phyloP scores from a whole-genome alignment of 768 basidiomycete genomes.

The Boletus sp. region DNA sequence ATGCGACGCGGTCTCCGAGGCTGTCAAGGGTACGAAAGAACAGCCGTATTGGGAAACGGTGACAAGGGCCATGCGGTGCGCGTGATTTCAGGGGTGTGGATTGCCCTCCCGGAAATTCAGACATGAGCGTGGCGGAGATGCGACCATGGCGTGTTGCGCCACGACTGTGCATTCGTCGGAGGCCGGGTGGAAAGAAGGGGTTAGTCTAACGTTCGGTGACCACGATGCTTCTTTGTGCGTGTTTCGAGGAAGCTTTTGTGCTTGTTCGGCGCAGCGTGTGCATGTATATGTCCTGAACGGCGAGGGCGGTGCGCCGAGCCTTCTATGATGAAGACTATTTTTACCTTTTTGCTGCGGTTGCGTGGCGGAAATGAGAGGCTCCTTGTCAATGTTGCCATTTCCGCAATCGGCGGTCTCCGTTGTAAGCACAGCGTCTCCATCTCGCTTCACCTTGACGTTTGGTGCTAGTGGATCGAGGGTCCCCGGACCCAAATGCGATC shows the following conservation, averaged over 20 bases:
- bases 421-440: constrained; percentile 4
- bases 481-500: not conserved
- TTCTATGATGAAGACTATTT: not conserved
- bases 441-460: not conserved
- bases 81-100: constrained; percentile 28
- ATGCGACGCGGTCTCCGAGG: constrained; percentile 23
- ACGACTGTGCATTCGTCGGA: not conserved
- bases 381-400: not conserved
- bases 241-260: not conserved
- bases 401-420: constrained; percentile 7
- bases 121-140: constrained; percentile 3
- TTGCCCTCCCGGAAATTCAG: not conserved
- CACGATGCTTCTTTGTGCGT: constrained; percentile 2
- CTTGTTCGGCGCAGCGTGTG: not conserved
- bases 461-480: not conserved
- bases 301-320: not conserved
- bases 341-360: constrained; percentile 15
- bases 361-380: constrained; percentile 15
- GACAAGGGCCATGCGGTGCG: constrained; percentile 17
- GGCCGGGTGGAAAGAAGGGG: not conserved
- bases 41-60: constrained; percentile 35
- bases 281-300: not conserved
- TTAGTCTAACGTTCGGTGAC: not conserved
- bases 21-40: constrained; percentile 29
- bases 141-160: not conserved